A percentile compares a stretch with the other conserved stretches of the same genome.
These are phyloP conservation scores for Neofusicoccum cordaticola DNA, from an alignment of 2,329 filamentous ascomycete species.

Conservation along the genomic window DNA sequence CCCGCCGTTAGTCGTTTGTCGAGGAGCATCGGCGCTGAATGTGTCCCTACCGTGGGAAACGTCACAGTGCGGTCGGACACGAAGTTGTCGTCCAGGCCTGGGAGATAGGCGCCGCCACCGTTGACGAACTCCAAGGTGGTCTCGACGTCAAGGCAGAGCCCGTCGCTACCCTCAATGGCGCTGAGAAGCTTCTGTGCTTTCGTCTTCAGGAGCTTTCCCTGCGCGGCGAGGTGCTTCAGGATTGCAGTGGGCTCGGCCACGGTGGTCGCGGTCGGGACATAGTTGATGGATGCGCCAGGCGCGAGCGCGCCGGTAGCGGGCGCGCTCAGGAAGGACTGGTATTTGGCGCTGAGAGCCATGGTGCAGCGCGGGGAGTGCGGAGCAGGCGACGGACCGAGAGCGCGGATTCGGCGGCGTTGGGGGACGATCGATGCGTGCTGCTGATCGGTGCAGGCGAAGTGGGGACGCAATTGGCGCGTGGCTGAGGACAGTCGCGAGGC, in stretches of 20 bases:
- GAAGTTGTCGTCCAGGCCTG: slow-evolving; percentile 91
- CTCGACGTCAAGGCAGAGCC: slow-evolving; percentile 74
- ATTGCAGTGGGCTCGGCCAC: slow-evolving; percentile 71
- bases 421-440: slow-evolving; percentile 10
- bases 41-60: slow-evolving; percentile 69
- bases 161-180: slow-evolving; percentile 67
- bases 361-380: slow-evolving; percentile 19
- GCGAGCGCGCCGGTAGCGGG: slow-evolving; percentile 44
- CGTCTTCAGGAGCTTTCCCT: slow-evolving; percentile 75
- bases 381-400: slow-evolving; percentile 2
- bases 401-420: neutral
- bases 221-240: slow-evolving; percentile 72
- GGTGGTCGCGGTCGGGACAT: slow-evolving; percentile 82
- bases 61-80: slow-evolving; percentile 76
- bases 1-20: neutral
- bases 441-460: slow-evolving; percentile 10
- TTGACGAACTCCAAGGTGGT: slow-evolving; percentile 78
- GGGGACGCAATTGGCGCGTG: slow-evolving; percentile 7
- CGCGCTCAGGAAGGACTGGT: slow-evolving; percentile 45
- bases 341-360: slow-evolving; percentile 41
- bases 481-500: neutral
- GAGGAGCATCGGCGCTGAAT: neutral
- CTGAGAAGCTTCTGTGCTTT: slow-evolving; percentile 75
- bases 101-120: slow-evolving; percentile 82
- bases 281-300: slow-evolving; percentile 58